phyloP scores from a whole-genome alignment of 2,329 filamentous ascomycete species.

The Macroventuria anomochaeta region DNA sequence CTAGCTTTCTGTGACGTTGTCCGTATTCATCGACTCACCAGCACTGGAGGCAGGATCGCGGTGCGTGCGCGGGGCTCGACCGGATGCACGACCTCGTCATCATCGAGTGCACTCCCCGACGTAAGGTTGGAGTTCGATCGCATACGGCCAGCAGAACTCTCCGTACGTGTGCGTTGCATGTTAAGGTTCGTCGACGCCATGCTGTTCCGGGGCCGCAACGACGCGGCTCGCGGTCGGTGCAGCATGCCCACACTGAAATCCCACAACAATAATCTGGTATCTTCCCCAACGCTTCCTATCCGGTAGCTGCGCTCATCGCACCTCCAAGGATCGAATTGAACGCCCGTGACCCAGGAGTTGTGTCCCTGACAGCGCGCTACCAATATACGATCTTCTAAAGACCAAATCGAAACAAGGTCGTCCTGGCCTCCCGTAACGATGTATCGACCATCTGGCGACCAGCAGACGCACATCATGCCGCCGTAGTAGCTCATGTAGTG shows the following conservation, averaged over 20 bases:
- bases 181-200: slow-evolving; percentile 57
- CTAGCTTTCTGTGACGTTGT: slow-evolving; percentile 2
- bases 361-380: slow-evolving; percentile 94
- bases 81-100: slow-evolving; percentile 72
- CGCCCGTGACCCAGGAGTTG: slow-evolving; percentile 91
- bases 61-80: slow-evolving; percentile 86
- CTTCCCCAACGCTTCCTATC: slow-evolving; percentile 94
- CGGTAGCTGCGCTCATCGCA: slow-evolving; percentile 95
- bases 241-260: slow-evolving; percentile 98
- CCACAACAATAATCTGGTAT: slow-evolving; percentile 89
- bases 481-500: slow-evolving; percentile 93
- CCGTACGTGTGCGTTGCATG: slow-evolving; percentile 60
- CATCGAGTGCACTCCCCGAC: slow-evolving; percentile 59
- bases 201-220: slow-evolving; percentile 63
- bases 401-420: slow-evolving; percentile 96
- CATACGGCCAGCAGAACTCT: slow-evolving; percentile 67
- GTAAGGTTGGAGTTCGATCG: slow-evolving; percentile 75
- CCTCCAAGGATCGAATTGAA: slow-evolving; percentile 95
- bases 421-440: slow-evolving; percentile 95
- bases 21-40: slow-evolving; percentile 63
- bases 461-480: slow-evolving; percentile 89
- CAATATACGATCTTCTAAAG: slow-evolving; percentile 78
- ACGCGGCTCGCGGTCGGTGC: slow-evolving; percentile 79
- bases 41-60: slow-evolving; percentile 86
- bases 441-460: slow-evolving; percentile 97